These are phyloP conservation scores for Alternaria longipes DNA, from an alignment of 2,329 filamentous ascomycete species.

Conservation along the genomic window DNA sequence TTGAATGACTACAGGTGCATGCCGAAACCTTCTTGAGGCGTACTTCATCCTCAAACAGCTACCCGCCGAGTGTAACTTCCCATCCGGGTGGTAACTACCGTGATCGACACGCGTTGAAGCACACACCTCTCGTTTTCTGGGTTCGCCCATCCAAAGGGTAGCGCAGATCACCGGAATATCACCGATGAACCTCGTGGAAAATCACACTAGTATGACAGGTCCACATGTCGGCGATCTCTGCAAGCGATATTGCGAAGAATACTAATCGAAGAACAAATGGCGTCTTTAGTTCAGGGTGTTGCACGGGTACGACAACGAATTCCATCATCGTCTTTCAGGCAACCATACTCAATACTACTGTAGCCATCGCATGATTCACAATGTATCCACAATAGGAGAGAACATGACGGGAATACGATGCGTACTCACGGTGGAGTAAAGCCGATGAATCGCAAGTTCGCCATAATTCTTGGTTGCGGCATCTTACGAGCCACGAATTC, in stretches of 20 bases:
- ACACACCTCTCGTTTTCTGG: not conserved
- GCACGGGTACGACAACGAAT: not conserved
- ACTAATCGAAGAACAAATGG: not conserved
- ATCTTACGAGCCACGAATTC: not conserved
- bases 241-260: not conserved
- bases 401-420: not conserved
- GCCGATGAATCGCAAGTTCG: not conserved
- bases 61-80: not conserved
- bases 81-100: not conserved
- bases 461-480: not conserved
- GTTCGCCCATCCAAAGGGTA: constrained; percentile 5
- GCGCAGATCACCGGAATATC: constrained; percentile 14
- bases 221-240: constrained; percentile 8
- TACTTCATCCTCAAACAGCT: not conserved
- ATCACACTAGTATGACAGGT: constrained; percentile 7
- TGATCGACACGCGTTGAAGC: constrained; percentile 11
- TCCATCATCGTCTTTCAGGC: not conserved
- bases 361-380: not conserved
- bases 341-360: not conserved
- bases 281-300: not conserved
- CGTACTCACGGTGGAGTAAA: not conserved
- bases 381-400: not conserved
- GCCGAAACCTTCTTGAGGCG: not conserved
- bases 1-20: not conserved
- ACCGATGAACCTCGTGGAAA: constrained; percentile 6